Evolutionary conservation across 106 monocot species (phyloP).

Genomic region (Dendrobium catenatum): DNA sequence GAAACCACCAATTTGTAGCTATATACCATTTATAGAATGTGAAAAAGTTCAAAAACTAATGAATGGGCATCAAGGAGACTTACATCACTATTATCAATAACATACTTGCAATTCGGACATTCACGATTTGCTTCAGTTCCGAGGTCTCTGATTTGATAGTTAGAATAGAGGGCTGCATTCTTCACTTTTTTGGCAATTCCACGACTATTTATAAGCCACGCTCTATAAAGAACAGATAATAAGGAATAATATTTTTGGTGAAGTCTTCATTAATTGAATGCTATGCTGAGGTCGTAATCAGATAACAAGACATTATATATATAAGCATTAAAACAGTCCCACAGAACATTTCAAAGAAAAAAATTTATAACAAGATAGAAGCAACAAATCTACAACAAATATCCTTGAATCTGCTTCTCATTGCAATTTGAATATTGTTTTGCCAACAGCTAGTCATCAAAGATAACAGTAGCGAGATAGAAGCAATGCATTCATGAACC

Average conservation of each 20-base stretch:
- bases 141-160: constrained; percentile 45
- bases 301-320: neutral
- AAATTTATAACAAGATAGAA: neutral
- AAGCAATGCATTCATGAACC: no score
- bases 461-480: no score
- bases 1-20: neutral
- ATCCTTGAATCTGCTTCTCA: neutral
- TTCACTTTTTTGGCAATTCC: constrained; percentile 89
- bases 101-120: constrained; percentile 83
- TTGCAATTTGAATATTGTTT: neutral
- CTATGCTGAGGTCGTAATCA: neutral
- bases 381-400: neutral
- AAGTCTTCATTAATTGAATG: neutral
- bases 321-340: neutral
- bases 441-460: neutral
- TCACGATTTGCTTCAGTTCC: constrained; percentile 57
- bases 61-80: constrained; percentile 17
- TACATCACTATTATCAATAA: constrained; percentile 96
- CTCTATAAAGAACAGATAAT: constrained; percentile 21
- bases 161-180: constrained; percentile 43
- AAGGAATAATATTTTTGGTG: neutral
- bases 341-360: neutral
- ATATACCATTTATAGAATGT: neutral
- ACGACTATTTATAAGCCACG: constrained; percentile 82
- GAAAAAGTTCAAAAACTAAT: neutral